A percentile compares a stretch with the other conserved stretches of the same genome.
Evolutionary conservation across 2,329 filamentous ascomycete species (phyloP).

Genomic region (Cercospora sp.): DNA sequence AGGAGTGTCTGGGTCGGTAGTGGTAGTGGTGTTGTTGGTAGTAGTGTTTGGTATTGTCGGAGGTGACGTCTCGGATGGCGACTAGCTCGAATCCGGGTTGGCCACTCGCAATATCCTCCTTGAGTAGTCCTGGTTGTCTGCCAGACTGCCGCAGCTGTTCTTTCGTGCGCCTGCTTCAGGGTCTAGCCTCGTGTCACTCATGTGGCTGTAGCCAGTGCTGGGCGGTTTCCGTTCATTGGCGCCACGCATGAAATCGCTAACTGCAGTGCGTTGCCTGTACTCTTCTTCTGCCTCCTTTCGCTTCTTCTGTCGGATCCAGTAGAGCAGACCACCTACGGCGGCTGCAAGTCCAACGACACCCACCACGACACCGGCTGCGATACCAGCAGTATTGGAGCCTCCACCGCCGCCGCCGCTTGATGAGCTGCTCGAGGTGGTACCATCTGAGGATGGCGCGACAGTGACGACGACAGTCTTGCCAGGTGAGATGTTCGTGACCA

Average conservation of each 20-base stretch:
- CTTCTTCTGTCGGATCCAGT: constrained; percentile 74
- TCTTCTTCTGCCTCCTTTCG: constrained; percentile 81
- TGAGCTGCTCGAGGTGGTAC: constrained; percentile 51
- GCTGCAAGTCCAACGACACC: constrained; percentile 71
- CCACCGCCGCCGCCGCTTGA: constrained; percentile 23
- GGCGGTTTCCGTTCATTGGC: constrained; percentile 55
- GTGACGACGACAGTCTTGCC: constrained; percentile 43
- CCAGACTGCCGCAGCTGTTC: constrained; percentile 86
- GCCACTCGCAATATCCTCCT: constrained; percentile 90
- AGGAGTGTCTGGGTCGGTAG: constrained; percentile 1
- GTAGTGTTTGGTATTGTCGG: not conserved
- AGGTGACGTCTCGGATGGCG: constrained; percentile 10
- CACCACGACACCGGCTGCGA: constrained; percentile 85
- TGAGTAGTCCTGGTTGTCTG: constrained; percentile 88
- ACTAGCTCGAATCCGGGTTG: constrained; percentile 28
- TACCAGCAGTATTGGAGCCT: constrained; percentile 71
- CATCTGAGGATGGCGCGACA: constrained; percentile 27
- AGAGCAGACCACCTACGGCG: constrained; percentile 67
- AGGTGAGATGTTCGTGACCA: constrained; percentile 37
- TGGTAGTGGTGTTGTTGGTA: not conserved
- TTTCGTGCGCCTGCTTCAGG: constrained; percentile 58
- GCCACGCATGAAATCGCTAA: constrained; percentile 69
- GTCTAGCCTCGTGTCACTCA: constrained; percentile 84
- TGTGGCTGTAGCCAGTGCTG: constrained; percentile 65
- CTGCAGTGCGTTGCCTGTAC: constrained; percentile 76